Base-by-base conservation (phyloP, 805 yeast genomes). In the Lachancea nothofagi region DNA sequence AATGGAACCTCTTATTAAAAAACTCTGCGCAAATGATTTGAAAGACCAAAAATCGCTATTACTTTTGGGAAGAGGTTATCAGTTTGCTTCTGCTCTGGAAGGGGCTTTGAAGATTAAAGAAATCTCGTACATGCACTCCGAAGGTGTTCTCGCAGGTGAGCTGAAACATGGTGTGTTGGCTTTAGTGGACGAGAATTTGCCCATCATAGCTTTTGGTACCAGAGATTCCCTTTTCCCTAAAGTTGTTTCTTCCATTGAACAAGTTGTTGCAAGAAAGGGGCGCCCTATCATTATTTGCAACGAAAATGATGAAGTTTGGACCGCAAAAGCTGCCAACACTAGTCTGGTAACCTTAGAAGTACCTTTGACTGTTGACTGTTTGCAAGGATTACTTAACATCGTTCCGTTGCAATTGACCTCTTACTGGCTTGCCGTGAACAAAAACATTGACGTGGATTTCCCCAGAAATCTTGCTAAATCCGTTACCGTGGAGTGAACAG, bases 131-230 rank as follows among this genome's bases (percentile, higher is more conserved):
- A 93, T 93, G 87, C 99, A 93, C 65, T 87, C 97, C 15, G 99
- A 93, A 70, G 99, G 98, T 71, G 96, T 93, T 39, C 78, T 93
- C 50, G 98, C 99, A 17, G 99, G 98, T 64, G 99, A 93, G 69
- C 78, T 93, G 67, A 93, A 93, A 66, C 99, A 93, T 62, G 99
- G 99, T 68, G 96, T 87, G 23, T 76, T 93, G 57, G 99, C 99
- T 6, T 74, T 93, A 44, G 97, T 93, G 44, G 99, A 93, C 66
- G 95, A 84, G 53, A 73, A 82, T 47, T 71, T 93, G 60, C 99
- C 99, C 45, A 86, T 93, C 51, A 83, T 93, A 65, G 95, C 95
- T 3, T 80, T 93, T 62, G 97, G 97, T 38, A 90, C 99, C 5
- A 78, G 94, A 60, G 99, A 93, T 67, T 84, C 96, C 12, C 75